Evolutionary conservation across 805 yeast genomes (phyloP).

Genomic region (Maudiozyma bulderi): DNA sequence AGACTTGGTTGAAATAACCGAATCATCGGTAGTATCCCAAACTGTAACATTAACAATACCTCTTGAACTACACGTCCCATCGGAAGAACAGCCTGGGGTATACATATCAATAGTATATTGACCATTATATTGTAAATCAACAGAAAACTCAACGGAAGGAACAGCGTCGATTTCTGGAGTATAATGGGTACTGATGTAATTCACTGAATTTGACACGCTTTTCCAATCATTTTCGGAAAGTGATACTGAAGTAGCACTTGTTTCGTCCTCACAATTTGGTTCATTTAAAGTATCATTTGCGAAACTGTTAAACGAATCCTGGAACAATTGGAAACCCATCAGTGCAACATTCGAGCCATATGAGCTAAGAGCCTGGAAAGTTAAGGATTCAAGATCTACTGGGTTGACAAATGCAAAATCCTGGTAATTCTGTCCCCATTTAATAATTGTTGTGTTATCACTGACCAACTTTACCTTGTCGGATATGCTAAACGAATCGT

Average conservation of each 20-base stretch:
- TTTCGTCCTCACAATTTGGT: constrained; percentile 41
- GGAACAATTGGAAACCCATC: constrained; percentile 63
- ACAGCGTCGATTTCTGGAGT: constrained; percentile 24
- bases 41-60: constrained; percentile 75
- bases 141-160: constrained; percentile 34
- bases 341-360: constrained; percentile 65
- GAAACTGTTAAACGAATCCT: constrained; percentile 44
- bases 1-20: constrained; percentile 32
- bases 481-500: constrained; percentile 19
- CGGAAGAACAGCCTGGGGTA: constrained; percentile 80
- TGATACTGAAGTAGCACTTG: constrained; percentile 18
- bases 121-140: constrained; percentile 45
- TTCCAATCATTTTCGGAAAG: constrained; percentile 25
- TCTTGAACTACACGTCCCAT: constrained; percentile 57
- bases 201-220: constrained; percentile 23
- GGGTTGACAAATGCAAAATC: constrained; percentile 75
- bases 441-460: constrained; percentile 30
- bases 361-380: constrained; percentile 54
- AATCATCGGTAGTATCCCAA: constrained; percentile 28
- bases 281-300: constrained; percentile 70
- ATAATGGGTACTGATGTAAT: constrained; percentile 26
- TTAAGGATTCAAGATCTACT: constrained; percentile 49
- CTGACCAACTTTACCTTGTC: constrained; percentile 17
- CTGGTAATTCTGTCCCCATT: constrained; percentile 43
- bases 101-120: constrained; percentile 59